Base-by-base conservation (phyloP, 208 protist genomes). In the Blechomonas ayalai region DNA sequence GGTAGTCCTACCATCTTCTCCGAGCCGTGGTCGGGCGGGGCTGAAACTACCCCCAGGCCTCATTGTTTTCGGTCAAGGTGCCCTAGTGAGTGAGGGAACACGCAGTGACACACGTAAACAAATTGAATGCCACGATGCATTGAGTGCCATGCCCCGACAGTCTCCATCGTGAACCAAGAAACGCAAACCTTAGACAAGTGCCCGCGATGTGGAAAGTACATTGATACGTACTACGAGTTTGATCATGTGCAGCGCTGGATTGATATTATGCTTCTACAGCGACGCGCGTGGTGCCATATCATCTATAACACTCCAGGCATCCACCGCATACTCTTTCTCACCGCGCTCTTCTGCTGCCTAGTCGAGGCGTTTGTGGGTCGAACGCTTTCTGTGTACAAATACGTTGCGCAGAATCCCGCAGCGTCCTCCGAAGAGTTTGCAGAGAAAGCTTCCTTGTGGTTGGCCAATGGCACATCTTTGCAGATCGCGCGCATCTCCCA, bases 41-140 rank as follows among this genome's bases (percentile, higher is more conserved):
- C n/a, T n/a, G n/a, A n/a, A n/a, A n/a, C n/a, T n/a, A n/a, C n/a
- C n/a, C n/a, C n/a, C n/a, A n/a, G n/a, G n/a, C n/a, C n/a, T n/a
- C n/a, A n/a, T n/a, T n/a, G n/a, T n/a, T n/a, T n/a, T n/a, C n/a
- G n/a, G n/a, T n/a, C n/a, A n/a, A n/a, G n/a, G n/a, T n/a, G n/a
- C n/a, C n/a, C n/a, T n/a, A n/a, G n/a, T n/a, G n/a, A n/a, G n/a
- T n/a, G n/a, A n/a, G n/a, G n/a, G n/a, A n/a, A n/a, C n/a, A n/a
- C n/a, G n/a, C n/a, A n/a, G n/a, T n/a, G n/a, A n/a, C n/a, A n/a
- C n/a, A n/a, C n/a, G n/a, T n/a, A n/a, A n/a, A n/a, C n/a, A n/a
- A n/a, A n/a, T n/a, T n/a, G n/a, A n/a, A 93, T 93, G 85, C 71
- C 78, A 1, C 66, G 72, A 3, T 93, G 85, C 44, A 73, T 89